These are phyloP conservation scores for Mycena galopus DNA, from an alignment of 768 basidiomycete genomes.

Conservation along the genomic window DNA sequence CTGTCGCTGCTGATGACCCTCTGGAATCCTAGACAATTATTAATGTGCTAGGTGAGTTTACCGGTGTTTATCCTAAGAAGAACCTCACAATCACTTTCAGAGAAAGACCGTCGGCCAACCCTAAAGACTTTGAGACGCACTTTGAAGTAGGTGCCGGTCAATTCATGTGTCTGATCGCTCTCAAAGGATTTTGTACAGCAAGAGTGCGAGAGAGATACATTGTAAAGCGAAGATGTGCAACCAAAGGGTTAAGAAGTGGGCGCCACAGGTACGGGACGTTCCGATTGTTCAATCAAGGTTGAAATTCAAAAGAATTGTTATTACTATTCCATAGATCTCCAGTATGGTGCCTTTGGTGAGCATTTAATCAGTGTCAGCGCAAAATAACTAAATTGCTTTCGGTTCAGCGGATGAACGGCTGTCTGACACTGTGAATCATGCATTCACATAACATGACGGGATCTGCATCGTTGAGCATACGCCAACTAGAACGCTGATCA, in stretches of 20 bases:
- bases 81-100: background rate
- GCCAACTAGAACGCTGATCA: too few species aligned
- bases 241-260: background rate
- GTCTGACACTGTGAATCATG: too few species aligned
- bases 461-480: too few species aligned
- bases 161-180: too few species aligned
- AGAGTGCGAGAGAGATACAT: background rate
- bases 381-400: too few species aligned
- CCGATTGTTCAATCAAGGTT: too few species aligned
- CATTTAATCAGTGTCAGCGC: too few species aligned
- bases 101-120: background rate
- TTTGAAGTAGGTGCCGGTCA: background rate
- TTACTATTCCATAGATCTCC: too few species aligned
- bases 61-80: background rate
- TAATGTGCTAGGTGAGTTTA: background rate
- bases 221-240: background rate
- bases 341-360: slow-evolving; percentile 32
- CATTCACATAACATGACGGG: too few species aligned
- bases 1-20: too few species aligned
- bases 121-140: background rate
- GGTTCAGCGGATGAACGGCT: too few species aligned
- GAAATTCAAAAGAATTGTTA: too few species aligned
- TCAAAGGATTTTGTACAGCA: background rate
- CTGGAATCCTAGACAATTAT: background rate
- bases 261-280: background rate